Base-by-base conservation (phyloP, 2,329 filamentous ascomycete species). In the Teratosphaeria viscida region DNA sequence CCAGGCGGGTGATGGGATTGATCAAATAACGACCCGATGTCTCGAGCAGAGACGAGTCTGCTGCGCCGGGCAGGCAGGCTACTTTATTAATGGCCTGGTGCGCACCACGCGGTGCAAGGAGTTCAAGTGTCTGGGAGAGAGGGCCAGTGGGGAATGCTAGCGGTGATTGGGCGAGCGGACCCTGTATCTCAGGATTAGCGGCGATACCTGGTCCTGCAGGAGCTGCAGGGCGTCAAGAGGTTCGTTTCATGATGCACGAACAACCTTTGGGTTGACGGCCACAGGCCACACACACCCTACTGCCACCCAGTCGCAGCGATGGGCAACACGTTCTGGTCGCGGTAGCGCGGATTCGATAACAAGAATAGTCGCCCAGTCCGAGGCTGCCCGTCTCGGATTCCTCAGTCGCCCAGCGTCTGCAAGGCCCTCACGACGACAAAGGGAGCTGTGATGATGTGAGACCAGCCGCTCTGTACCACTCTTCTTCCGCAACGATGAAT, bases 151-250 rank as follows among this genome's bases (percentile, higher is more conserved):
- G 37, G 52, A 52, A 35, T 55, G 53, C 57, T 49, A 34, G 23
- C 35, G 57, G 32, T 32, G 57, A 55, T 32, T 47, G 53, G 57
- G 12, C 16, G 57, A 49, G 54, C 23, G 52, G 16, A 55, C 19
- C 53, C 39, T 34, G 56, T 23, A 49, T 23, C 19, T 49, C 52
- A 52, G 52, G 52, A 54, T 23, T 49, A 47, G 55, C 32, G 58
- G 10, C 32, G 37, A 26, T 29, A 26, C 35, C 19, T 37, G 23
- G 58, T 56, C 35, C 54, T 57, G 57, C 56, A 54, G 34, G 27
- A 55, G 55, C 59, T 62, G 56, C 60, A 39, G 64, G 61, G 62
- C 61, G 27, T 54, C 27, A 23, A 37, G 23, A 59, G 60, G 43
- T 56, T 54, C 57, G 61, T 62, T 63, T 61, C 59, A 56, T 35